These are phyloP conservation scores for Talaromyces islandicus DNA, from an alignment of 2,329 filamentous ascomycete species.

Conservation along the genomic window DNA sequence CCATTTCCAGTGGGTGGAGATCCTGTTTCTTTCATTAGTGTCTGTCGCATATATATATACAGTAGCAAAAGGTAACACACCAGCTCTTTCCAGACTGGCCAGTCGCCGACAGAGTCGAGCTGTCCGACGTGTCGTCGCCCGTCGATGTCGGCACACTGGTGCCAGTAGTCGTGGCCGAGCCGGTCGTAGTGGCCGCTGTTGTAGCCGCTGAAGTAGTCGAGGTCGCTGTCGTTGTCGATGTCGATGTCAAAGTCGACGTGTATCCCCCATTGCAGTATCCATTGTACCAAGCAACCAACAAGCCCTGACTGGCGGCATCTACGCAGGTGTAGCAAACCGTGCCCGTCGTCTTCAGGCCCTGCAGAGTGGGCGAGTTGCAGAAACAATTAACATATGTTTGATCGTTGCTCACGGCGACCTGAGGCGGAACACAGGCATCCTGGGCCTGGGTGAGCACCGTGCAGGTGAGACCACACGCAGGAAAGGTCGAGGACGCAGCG, in stretches of 20 bases:
- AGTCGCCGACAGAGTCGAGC: background rate
- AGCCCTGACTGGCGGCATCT: conserved; percentile 45
- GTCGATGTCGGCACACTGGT: background rate
- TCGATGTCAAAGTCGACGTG: conserved; percentile 22
- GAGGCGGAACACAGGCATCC: conserved; percentile 60
- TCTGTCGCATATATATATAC: background rate
- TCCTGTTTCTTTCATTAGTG: conserved; percentile 42
- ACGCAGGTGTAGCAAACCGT: conserved; percentile 61
- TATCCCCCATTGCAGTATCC: conserved; percentile 50
- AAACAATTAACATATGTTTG: conserved; percentile 63
- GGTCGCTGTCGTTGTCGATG: conserved; percentile 21
- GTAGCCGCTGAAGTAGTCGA: conserved; percentile 10
- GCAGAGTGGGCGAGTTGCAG: conserved; percentile 59
- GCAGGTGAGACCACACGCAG: conserved; percentile 57
- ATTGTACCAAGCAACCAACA: conserved; percentile 66
- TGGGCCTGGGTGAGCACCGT: conserved; percentile 63
- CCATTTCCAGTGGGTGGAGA: conserved; percentile 69
- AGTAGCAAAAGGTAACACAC: background rate
- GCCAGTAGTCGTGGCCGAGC: background rate
- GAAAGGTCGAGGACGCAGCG: conserved; percentile 44
- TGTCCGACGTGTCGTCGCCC: background rate
- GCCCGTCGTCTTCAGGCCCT: conserved; percentile 49
- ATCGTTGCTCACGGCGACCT: conserved; percentile 44
- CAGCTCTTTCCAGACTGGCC: conserved; percentile 3
- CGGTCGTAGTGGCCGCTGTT: background rate